phyloP scores from a whole-genome alignment of 1,284 basidiomycete genomes.

The Sparassis latifolia region DNA sequence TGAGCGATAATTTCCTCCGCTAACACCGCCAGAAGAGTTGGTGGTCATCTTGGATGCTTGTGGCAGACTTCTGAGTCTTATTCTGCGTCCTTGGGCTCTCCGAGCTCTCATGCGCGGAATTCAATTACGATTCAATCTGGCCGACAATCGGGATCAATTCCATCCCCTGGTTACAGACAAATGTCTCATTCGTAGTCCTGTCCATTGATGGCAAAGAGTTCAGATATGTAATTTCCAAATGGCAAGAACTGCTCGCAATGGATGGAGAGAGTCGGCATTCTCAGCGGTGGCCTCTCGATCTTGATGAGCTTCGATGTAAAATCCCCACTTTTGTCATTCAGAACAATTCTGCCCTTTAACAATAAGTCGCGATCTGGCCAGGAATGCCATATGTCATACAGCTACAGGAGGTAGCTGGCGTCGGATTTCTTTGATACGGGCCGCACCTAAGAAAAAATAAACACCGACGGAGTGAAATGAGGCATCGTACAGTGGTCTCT shows the following conservation, averaged over 20 bases:
- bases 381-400: constrained; percentile 90
- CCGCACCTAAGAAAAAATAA: constrained; percentile 38
- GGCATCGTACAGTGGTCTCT: constrained; percentile 6
- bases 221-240: not conserved
- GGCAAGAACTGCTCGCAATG: constrained; percentile 43
- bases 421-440: constrained; percentile 81
- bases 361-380: constrained; percentile 86
- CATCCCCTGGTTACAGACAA: constrained; percentile 87
- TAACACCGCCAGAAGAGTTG: constrained; percentile 79
- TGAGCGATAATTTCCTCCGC: constrained; percentile 76
- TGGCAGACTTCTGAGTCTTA: constrained; percentile 28
- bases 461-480: too few species aligned
- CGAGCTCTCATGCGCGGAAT: constrained; percentile 27
- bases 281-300: constrained; percentile 80
- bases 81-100: constrained; percentile 16
- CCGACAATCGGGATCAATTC: constrained; percentile 85
- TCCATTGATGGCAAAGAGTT: constrained; percentile 52
- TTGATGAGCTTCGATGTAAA: constrained; percentile 84
- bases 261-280: constrained; percentile 85
- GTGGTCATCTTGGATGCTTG: constrained; percentile 71
- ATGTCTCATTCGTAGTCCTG: constrained; percentile 62
- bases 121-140: constrained; percentile 61
- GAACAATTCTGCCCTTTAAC: constrained; percentile 84
- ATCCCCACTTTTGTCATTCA: constrained; percentile 44
- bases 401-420: constrained; percentile 74